Evolutionary conservation across 2,329 filamentous ascomycete genomes (phyloP), one percentile per base, ranked within the genome.

Genomic region (Ophiostoma quercus): DNA sequence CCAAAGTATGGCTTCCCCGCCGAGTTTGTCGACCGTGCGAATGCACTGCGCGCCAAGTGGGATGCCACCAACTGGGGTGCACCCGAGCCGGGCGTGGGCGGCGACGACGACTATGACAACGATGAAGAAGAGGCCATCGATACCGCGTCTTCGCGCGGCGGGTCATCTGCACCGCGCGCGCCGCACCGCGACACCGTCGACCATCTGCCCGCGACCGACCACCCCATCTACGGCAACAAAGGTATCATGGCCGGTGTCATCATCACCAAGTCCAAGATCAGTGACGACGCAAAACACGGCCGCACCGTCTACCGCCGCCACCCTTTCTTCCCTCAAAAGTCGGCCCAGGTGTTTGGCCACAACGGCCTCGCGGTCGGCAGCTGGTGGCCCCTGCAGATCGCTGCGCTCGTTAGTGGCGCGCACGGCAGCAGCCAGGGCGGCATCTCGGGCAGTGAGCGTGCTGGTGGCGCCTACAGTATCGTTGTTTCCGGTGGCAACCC

Each of bases 351-450:
- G 0, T 72, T 73, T 60, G 74, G 77, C 16, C 71, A 80, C 72
- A 82, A 81, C 73, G 76, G 76, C 4, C 73, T 80, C 2, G 14
- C 2, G 0, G 74, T 78, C 2, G 80, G 80, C 9, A 74, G 82
- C 39, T 88, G 86, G 85, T 88, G 81, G 80, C 84, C 85, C 0
- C 79, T 79, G 0, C 85, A 86, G 71, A 76, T 84, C 0, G 82
- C 79, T 11, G 80, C 83, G 0, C 75, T 86, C 0, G 81, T 83
- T 14, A 81, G 84, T 69, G 85, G 86, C 3, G 85, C 83, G 0
- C 86, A 88, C 73, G 85, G 84, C 1, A 72, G 76, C 0, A 72
- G 78, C 0, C 79, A 83, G 74, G 81, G 77, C 2, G 85, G 84
- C 2, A 88, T 90, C 47, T 80, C 76, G 25, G 85, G 86, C 2